Conservation (phyloP, 805 yeast genomes). For the Saturnispora quitensis region DNA sequence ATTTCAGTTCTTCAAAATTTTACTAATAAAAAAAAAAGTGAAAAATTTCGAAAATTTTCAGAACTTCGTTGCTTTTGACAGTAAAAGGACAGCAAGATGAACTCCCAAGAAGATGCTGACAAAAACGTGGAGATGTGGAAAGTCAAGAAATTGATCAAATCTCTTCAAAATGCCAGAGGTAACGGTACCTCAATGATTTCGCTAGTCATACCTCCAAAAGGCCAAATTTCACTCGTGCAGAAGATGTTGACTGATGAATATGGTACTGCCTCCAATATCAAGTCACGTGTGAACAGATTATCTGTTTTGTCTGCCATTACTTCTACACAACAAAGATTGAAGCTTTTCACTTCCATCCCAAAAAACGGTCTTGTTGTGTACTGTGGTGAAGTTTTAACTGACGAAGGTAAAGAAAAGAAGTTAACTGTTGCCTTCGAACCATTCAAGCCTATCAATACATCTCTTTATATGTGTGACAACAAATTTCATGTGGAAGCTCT, state of each 20-base stretch:
- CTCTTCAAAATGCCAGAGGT: conserved; percentile 87
- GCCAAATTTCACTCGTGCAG: conserved; percentile 80
- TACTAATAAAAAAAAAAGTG: not conserved
- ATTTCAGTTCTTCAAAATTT: not conserved
- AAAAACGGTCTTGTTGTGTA: conserved; percentile 90
- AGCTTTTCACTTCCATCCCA: conserved; percentile 83
- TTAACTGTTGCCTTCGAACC: conserved; percentile 97
- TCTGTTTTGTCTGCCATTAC: conserved; percentile 96
- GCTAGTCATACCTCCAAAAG: conserved; percentile 88
- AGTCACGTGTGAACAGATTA: conserved; percentile 93
- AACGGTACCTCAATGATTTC: conserved; percentile 99
- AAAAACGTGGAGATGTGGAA: conserved; percentile 98
- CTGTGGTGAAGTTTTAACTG: conserved; percentile 97
- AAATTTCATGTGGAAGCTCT: conserved; percentile 97
- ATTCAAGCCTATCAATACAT: conserved; percentile 97
- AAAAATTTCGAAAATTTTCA: conserved; percentile 29
- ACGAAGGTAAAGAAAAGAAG: conserved; percentile 95
- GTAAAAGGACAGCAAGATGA: conserved; percentile 19
- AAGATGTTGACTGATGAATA: conserved; percentile 96
- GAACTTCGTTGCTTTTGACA: conserved; percentile 58
- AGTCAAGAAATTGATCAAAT: conserved; percentile 87
- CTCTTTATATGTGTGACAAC: conserved; percentile 91
- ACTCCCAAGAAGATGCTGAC: conserved; percentile 75
- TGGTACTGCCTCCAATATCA: conserved; percentile 97
- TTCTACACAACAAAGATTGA: conserved; percentile 93